A percentile compares a stretch with the other conserved stretches of the same genome.
Evolutionary conservation across 148 eudicot genomes (phyloP).

Genomic region (Amaranthus cruentus): DNA sequence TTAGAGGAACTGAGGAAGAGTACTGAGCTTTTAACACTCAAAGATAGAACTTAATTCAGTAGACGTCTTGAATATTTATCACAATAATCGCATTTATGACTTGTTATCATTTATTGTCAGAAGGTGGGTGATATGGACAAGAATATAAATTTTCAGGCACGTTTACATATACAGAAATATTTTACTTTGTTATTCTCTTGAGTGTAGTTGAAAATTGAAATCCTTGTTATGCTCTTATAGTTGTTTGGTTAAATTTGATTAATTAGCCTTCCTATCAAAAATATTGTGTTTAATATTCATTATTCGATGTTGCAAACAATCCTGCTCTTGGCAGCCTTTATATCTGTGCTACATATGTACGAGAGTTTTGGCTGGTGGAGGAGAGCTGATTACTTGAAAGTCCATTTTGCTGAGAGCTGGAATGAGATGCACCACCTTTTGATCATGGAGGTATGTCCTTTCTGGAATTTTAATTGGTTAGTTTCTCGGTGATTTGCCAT

Average conservation of each 20-base stretch:
- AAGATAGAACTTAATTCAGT: neutral
- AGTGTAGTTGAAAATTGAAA: neutral
- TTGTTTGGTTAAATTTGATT: neutral
- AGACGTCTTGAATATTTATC: neutral
- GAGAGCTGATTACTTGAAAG: constrained; percentile 92
- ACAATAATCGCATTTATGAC: neutral
- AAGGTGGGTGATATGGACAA: neutral
- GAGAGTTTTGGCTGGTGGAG: constrained; percentile 99
- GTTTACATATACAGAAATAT: neutral
- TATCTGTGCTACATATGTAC: constrained; percentile 92
- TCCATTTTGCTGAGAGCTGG: constrained; percentile 99
- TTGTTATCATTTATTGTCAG: neutral
- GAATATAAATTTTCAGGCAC: neutral
- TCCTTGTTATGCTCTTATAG: neutral
- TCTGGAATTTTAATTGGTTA: neutral
- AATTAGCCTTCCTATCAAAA: neutral
- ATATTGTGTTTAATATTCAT: neutral
- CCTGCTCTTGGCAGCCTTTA: constrained; percentile 57
- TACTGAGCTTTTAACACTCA: neutral
- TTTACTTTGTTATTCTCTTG: constrained; percentile 1
- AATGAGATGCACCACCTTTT: constrained; percentile 99
- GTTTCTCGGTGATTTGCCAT: neutral
- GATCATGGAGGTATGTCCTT: constrained; percentile 81
- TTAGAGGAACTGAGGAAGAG: neutral
- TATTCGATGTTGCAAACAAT: constrained; percentile 7